Evolutionary conservation across 2,329 filamentous ascomycete species (phyloP).

Genomic region (Aspergillus clavatus): DNA sequence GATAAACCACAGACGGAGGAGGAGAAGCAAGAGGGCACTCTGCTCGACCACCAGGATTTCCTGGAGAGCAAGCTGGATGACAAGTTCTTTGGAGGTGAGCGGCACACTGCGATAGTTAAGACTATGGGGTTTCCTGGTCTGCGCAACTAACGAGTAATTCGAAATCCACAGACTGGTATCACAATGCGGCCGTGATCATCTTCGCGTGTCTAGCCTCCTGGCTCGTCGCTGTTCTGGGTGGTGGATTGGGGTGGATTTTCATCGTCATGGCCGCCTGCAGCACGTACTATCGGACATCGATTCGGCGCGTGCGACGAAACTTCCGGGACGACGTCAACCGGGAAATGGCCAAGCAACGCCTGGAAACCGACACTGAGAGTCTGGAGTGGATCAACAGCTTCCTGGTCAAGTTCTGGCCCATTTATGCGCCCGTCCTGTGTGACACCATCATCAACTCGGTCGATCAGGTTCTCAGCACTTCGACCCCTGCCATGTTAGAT

Average conservation of each 20-base stretch:
- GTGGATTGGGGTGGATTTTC: constrained; percentile 88
- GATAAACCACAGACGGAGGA: constrained; percentile 55
- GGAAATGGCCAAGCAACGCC: constrained; percentile 76
- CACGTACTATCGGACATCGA: constrained; percentile 94
- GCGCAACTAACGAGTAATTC: too few relatives aligned
- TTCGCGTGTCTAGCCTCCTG: constrained; percentile 89
- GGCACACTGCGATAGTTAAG: too few relatives aligned
- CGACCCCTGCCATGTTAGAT: constrained; percentile 88
- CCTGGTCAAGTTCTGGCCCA: constrained; percentile 97
- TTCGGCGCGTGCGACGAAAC: constrained; percentile 88
- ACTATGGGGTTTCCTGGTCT: too few relatives aligned
- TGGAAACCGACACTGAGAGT: constrained; percentile 88
- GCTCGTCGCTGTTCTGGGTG: constrained; percentile 82
- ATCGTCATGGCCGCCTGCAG: constrained; percentile 87
- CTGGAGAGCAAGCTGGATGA: constrained; percentile 80
- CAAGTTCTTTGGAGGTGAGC: constrained; percentile 80
- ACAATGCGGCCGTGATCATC: constrained; percentile 89
- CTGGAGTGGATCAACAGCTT: constrained; percentile 99
- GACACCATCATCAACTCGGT: constrained; percentile 90
- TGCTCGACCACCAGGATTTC: constrained; percentile 84
- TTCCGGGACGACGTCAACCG: constrained; percentile 91
- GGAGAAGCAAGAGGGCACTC: constrained; percentile 53
- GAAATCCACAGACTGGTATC: constrained; percentile 99
- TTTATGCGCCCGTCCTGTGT: constrained; percentile 90
- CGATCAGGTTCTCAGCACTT: constrained; percentile 89